Evolutionary conservation across 768 basidiomycete genomes (phyloP).

Genomic region (Lactarius trivialis): DNA sequence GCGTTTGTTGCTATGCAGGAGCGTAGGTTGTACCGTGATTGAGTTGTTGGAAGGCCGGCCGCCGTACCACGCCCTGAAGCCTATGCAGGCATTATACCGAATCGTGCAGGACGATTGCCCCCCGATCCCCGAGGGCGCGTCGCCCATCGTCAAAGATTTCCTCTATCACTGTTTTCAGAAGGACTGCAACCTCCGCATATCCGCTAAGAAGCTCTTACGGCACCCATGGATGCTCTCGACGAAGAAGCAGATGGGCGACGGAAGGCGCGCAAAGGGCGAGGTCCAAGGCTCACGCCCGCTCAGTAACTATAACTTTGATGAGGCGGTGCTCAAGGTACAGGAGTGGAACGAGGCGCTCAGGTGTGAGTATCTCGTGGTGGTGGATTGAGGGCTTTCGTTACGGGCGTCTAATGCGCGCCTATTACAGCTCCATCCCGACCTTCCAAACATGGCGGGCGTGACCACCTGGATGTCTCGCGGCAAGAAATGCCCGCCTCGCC

Average conservation of each 20-base stretch:
- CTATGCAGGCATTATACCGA: conserved; percentile 97
- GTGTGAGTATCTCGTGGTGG: conserved; percentile 42
- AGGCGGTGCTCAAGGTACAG: conserved; percentile 90
- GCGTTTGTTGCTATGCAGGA: conserved; percentile 35
- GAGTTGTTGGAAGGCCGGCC: conserved; percentile 89
- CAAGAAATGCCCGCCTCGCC: conserved; percentile 38
- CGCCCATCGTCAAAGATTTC: conserved; percentile 94
- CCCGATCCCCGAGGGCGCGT: conserved; percentile 92
- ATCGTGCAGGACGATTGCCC: conserved; percentile 98
- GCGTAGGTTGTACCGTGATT: conserved; percentile 96
- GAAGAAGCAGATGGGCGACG: conserved; percentile 58
- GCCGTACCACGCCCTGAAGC: conserved; percentile 91
- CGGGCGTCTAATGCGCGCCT: conserved; percentile 10
- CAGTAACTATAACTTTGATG: conserved; percentile 86
- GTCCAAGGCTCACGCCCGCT: conserved; percentile 38
- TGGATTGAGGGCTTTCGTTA: conserved; percentile 6
- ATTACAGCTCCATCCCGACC: conserved; percentile 61
- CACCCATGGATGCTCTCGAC: conserved; percentile 97
- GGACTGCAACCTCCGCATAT: conserved; percentile 89
- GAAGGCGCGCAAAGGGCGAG: conserved; percentile 33
- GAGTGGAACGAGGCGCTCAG: conserved; percentile 98
- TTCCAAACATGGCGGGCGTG: conserved; percentile 44
- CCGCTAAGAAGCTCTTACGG: conserved; percentile 83
- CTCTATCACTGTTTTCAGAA: conserved; percentile 98
- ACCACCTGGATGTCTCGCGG: conserved; percentile 39